A percentile compares a stretch with the other conserved stretches of the same genome.
phyloP scores from a whole-genome alignment of 75 land plant genomes.

The Larix kaempferi region DNA sequence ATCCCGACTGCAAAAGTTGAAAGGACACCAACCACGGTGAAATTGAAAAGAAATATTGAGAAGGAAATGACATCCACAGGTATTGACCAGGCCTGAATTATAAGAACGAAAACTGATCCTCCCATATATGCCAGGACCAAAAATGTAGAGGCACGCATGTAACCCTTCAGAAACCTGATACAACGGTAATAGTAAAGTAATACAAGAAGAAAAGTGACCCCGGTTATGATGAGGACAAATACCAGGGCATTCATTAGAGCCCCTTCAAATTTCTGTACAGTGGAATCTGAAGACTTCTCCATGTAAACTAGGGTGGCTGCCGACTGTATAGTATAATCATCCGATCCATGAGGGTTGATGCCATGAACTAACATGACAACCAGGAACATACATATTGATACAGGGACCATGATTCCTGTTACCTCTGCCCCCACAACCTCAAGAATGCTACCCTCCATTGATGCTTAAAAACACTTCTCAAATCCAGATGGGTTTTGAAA shows the following conservation, averaged over 20 bases:
- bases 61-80: constrained; percentile 53
- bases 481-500: too few species aligned
- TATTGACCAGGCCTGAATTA: constrained; percentile 43
- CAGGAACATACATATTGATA: constrained; percentile 76
- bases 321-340: constrained; percentile 21
- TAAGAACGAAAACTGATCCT: constrained; percentile 45
- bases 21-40: constrained; percentile 58
- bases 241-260: constrained; percentile 69
- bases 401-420: constrained; percentile 69
- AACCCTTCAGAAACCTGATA: constrained; percentile 60
- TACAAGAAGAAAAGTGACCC: constrained; percentile 65
- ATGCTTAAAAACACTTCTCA: too few species aligned
- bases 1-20: constrained; percentile 35
- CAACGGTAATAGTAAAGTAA: constrained; percentile 73
- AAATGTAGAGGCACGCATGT: constrained; percentile 67
- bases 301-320: constrained; percentile 71
- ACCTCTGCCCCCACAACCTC: constrained; percentile 59
- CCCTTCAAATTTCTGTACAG: constrained; percentile 64
- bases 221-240: constrained; percentile 59
- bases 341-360: constrained; percentile 28
- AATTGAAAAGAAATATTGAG: constrained; percentile 51
- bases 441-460: constrained; percentile 41
- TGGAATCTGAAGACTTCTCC: constrained; percentile 61
- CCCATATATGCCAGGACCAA: constrained; percentile 58
- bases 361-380: constrained; percentile 69